Percentiles rank a stretch among this genome's conserved stretches.
phyloP scores from a whole-genome alignment of 371 early-diverging fungal species.

The Circinella minor region DNA sequence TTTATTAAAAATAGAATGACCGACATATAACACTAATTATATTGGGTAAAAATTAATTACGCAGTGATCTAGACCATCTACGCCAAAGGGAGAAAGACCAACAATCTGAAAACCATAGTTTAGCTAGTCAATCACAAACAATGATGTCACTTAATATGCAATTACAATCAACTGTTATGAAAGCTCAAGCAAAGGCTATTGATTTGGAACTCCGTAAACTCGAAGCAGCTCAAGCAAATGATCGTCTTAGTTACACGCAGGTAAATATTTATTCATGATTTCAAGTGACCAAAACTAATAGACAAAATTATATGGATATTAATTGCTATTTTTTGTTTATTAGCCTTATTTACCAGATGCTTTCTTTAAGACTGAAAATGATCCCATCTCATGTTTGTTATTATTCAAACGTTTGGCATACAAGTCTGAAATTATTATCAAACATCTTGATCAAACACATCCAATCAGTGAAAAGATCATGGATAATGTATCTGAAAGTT shows the following conservation, averaged over 20 bases:
- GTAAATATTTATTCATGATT: conserved; percentile 5
- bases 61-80: conserved; percentile 70
- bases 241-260: conserved; percentile 72
- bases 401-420: conserved; percentile 80
- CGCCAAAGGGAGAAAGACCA: conserved; percentile 67
- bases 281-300: not conserved
- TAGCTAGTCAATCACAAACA: conserved; percentile 78
- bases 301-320: not conserved
- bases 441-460: conserved; percentile 77
- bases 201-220: conserved; percentile 89
- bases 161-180: conserved; percentile 80
- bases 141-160: conserved; percentile 84
- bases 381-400: conserved; percentile 77
- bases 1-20: not conserved
- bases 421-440: conserved; percentile 79
- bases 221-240: conserved; percentile 83
- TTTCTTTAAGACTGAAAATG: conserved; percentile 82
- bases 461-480: conserved; percentile 62
- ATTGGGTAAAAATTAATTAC: not conserved
- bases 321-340: conserved; percentile 5
- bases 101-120: conserved; percentile 53
- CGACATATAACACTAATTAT: not conserved
- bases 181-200: conserved; percentile 87
- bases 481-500: conserved; percentile 53
- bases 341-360: conserved; percentile 86